Base-by-base conservation (phyloP, 257 asterid genomes). In the Verbascum thapsus region DNA sequence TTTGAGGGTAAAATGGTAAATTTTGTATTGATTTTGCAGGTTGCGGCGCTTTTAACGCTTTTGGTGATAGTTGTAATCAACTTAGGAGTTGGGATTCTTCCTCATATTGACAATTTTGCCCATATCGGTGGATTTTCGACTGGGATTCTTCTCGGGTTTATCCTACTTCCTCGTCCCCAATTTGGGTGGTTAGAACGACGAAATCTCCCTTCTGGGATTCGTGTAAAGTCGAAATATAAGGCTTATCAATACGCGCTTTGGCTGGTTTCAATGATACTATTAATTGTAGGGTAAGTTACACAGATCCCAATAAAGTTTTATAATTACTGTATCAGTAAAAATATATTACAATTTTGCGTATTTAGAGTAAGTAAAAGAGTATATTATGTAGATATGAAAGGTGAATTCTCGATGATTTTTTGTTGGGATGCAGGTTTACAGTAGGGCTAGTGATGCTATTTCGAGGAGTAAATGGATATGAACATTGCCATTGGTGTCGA, bases 41-140 rank as follows among this genome's bases (percentile, higher is more conserved):
- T 83, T 52, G 95, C 89, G 30, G 97, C 97, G 6, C 67, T 92
- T 7, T 50, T 85, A 60, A 83, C 92, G 1, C 86, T 92, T 30
- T 41, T 92, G 75, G 75, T 92, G 73, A 78, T 88, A 34, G 75
- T 87, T 45, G 15, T 77, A 53, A 73, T 92, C 3, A 92, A 91
- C 58, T 72, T 91, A 45, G 98, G 81, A 1, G 79, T 86, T 53
- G 96, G 98, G 44, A 83, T 91, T 63, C 78, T 91, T 72, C 98
- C 98, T 3, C 89, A 81, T 22, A 95, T 91, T 5, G 84, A 88
- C 59, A 92, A 88, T 74, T 88, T 88, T 60, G 95, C 96, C 19
- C 96, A 88, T 69, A 87, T 88, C 19, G 98, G 98, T 60, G 98
- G 98, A 57, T 92, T 92, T 73, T 59, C 87, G 65, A 71, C 94